Evolutionary conservation across 371 early-diverging fungal species (phyloP).

Genomic region (Rhizopus delemar): DNA sequence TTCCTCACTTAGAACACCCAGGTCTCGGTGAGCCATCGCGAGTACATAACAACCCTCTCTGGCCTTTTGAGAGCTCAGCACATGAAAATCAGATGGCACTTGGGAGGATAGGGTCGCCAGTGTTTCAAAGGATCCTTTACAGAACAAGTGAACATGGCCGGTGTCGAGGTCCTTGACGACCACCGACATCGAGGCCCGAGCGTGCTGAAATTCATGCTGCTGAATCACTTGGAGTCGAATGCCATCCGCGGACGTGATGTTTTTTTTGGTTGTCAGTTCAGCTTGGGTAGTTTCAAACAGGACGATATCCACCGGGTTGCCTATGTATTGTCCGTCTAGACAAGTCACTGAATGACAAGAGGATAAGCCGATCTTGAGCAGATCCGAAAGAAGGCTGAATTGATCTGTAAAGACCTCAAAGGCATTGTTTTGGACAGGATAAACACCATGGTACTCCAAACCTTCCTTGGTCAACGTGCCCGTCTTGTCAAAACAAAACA

Average conservation of each 20-base stretch:
- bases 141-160: slow-evolving; percentile 56
- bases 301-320: slow-evolving; percentile 88
- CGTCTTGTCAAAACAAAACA: slow-evolving; percentile 79
- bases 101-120: slow-evolving; percentile 44
- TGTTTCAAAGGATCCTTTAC: slow-evolving; percentile 82
- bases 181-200: slow-evolving; percentile 78
- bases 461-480: slow-evolving; percentile 66
- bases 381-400: not conserved
- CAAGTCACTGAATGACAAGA: slow-evolving; percentile 74
- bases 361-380: slow-evolving; percentile 60
- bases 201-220: slow-evolving; percentile 82
- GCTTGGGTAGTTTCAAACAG: slow-evolving; percentile 70
- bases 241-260: not conserved
- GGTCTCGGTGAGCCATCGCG: slow-evolving; percentile 64
- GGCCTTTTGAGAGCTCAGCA: slow-evolving; percentile 55
- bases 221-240: slow-evolving; percentile 45
- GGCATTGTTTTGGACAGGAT: slow-evolving; percentile 4
- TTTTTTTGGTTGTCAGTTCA: not conserved
- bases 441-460: slow-evolving; percentile 53
- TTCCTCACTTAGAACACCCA: slow-evolving; percentile 39
- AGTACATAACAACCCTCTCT: slow-evolving; percentile 77
- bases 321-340: slow-evolving; percentile 64
- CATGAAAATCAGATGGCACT: slow-evolving; percentile 61
- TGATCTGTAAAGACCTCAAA: slow-evolving; percentile 5
- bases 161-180: slow-evolving; percentile 55